Evolutionary conservation across 208 protist genomes (phyloP).

Genomic region (Strigomonas culicis): DNA sequence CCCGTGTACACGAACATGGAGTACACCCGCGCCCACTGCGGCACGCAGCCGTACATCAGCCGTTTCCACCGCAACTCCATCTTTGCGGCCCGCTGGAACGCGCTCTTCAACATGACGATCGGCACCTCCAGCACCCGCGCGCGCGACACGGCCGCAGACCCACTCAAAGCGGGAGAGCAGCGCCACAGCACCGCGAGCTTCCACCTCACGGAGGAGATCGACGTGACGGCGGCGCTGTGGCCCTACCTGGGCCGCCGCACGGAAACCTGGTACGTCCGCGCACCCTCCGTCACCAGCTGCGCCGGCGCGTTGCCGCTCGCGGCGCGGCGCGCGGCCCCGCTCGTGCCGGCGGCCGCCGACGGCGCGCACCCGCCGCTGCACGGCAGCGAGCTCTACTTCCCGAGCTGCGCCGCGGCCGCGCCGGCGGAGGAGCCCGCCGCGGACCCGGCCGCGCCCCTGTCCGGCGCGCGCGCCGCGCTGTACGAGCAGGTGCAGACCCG

Average conservation of each 20-base stretch:
- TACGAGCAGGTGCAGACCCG: not conserved
- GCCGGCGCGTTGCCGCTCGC: too few relatives aligned
- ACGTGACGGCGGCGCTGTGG: conserved; percentile 22
- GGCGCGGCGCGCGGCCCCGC: too few relatives aligned
- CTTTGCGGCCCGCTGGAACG: conserved; percentile 32
- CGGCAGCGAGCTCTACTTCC: conserved; percentile 14
- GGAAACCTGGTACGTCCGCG: too few relatives aligned
- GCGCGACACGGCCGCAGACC: not conserved
- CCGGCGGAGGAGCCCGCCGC: too few relatives aligned
- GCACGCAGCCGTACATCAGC: conserved; percentile 37
- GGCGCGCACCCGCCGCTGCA: conserved; percentile 23
- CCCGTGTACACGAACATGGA: conserved; percentile 38
- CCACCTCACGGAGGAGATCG: not conserved
- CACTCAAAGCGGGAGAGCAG: not conserved
- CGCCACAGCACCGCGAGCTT: not conserved
- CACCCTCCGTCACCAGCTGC: too few relatives aligned
- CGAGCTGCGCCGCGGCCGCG: conserved; percentile 11
- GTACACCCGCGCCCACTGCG: conserved; percentile 22
- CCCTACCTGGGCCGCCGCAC: conserved; percentile 27
- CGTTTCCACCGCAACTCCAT: conserved; percentile 65
- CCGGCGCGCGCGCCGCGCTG: not conserved
- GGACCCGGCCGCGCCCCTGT: too few relatives aligned
- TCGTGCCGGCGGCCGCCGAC: too few relatives aligned
- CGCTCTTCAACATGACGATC: conserved; percentile 10
- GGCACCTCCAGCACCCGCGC: not conserved